Evolutionary conservation across 768 basidiomycete genomes (phyloP), one percentile per base, ranked within the genome.

Genomic region (Suillus sp.): DNA sequence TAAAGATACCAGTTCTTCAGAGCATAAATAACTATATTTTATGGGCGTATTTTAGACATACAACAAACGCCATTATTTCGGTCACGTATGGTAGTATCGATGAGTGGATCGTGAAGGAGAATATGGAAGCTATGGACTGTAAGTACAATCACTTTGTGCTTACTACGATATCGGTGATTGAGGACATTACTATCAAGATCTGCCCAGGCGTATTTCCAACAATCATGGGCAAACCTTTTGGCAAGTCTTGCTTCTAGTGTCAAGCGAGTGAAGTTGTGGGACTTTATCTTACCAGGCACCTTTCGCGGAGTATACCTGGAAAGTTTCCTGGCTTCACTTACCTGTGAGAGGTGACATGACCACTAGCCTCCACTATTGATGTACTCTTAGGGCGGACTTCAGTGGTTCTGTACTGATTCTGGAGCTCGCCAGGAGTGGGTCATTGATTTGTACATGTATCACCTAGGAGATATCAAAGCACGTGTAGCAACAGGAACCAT

Each of bases 31-130:
- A n/a, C n/a, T n/a, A n/a, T n/a, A n/a, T n/a, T n/a, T n/a, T n/a
- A n/a, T n/a, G n/a, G n/a, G n/a, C 8, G 32, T 34, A 34, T 35
- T 11, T 35, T 35, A 35, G 9, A 35, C 10, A 74, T 64, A 78
- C 83, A 13, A 81, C 80, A 2, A 82, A 80, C 45, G 78, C 82
- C 8, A 78, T 78, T 2, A 78, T 79, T 0, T 78, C 80, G 16
- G 77, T 82, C 6, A 76, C 79, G 0, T 83, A 83, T 51, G 80
- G 81, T 0, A 80, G 75, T 42, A 74, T 79, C 3, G 78, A 79
- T 37, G 81, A 83, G 42, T 83, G 80, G 78, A 74, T 83, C 16
- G 81, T 83, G 1, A 78, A 76, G 64, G 80, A 81, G 62, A 81
- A 81, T 57, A 76, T 80, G 72, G 74, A 75, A 8, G 72, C 80